Conservation (phyloP, 306 rosid species). For the Vicia faba region DNA sequence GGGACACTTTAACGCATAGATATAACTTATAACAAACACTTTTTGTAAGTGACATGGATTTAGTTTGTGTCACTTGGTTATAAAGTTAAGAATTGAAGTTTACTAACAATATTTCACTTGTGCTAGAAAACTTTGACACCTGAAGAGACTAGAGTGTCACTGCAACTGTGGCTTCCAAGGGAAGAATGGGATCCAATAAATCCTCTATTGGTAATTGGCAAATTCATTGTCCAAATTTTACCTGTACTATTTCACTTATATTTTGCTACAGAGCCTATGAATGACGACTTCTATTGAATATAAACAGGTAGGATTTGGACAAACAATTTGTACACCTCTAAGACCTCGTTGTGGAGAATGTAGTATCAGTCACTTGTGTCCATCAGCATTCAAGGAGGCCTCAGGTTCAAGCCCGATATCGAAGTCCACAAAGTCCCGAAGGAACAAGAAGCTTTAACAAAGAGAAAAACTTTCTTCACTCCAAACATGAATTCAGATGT, state of each 20-base stretch:
- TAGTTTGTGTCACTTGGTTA: constrained; percentile 2
- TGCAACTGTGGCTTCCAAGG: constrained; percentile 90
- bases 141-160: constrained; percentile 88
- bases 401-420: constrained; percentile 53
- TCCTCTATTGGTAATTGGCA: constrained; percentile 78
- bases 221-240: constrained; percentile 24
- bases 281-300: constrained; percentile 7
- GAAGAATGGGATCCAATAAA: constrained; percentile 98
- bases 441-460: constrained; percentile 45
- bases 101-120: constrained; percentile 38
- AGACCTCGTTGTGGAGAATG: constrained; percentile 82
- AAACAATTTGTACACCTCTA: constrained; percentile 85
- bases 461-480: background rate
- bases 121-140: constrained; percentile 77
- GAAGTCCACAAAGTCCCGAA: constrained; percentile 51
- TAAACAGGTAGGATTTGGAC: constrained; percentile 95
- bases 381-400: constrained; percentile 76
- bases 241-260: constrained; percentile 1
- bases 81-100: constrained; percentile 14
- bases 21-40: background rate
- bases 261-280: background rate
- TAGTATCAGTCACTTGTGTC: constrained; percentile 61
- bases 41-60: constrained; percentile 26
- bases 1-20: background rate
- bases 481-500: constrained; percentile 1